These are phyloP conservation scores for Diaporthe citrichinensis DNA, from an alignment of 2,329 filamentous ascomycete species.

Conservation along the genomic window DNA sequence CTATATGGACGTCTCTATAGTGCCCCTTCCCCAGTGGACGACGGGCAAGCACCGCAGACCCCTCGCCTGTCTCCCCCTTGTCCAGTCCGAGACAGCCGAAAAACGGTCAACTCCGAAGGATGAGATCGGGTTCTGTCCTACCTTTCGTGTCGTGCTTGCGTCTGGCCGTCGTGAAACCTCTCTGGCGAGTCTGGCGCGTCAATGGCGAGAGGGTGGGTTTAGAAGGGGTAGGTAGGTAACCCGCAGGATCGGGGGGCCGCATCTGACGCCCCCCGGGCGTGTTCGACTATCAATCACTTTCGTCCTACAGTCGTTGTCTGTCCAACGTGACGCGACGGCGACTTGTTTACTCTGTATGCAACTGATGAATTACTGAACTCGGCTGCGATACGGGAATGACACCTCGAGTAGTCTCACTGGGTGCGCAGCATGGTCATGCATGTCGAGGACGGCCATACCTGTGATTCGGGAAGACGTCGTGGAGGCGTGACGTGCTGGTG, in stretches of 20 bases:
- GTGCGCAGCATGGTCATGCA: conserved; percentile 4
- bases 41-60: background rate
- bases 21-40: background rate
- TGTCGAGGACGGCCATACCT: conserved; percentile 3
- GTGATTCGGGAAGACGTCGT: background rate
- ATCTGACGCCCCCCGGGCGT: background rate
- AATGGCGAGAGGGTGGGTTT: conserved; percentile 1
- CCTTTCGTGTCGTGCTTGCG: background rate
- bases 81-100: conserved; percentile 20
- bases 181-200: conserved; percentile 1
- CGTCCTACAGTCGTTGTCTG: conserved; percentile 9
- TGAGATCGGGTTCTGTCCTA: background rate
- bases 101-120: conserved; percentile 10
- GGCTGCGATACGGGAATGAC: background rate
- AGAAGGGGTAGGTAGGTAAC: background rate
- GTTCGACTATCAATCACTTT: background rate
- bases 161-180: conserved; percentile 18
- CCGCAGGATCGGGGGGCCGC: background rate
- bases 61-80: background rate
- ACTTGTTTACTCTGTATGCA: background rate
- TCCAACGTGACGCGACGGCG: conserved; percentile 5
- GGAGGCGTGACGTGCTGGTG: background rate
- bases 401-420: background rate
- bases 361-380: background rate
- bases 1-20: conserved; percentile 10